Percentiles rank a stretch among this genome's conserved stretches.
phyloP scores from a whole-genome alignment of 2,329 filamentous ascomycete genomes.

The Xylariomycetidae sp. region DNA sequence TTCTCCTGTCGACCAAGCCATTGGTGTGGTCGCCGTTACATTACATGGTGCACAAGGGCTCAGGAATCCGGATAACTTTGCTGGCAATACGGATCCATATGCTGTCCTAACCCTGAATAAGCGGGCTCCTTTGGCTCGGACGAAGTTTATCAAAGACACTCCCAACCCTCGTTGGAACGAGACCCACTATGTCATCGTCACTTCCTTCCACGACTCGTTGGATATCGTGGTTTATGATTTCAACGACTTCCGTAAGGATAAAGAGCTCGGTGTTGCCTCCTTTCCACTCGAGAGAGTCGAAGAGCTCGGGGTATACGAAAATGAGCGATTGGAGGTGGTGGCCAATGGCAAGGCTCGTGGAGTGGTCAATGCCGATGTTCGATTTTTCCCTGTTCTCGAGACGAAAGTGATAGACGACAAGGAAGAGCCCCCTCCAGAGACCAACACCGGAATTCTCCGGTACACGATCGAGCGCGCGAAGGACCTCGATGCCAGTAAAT shows the following conservation, averaged over 20 bases:
- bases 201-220: conserved; percentile 81
- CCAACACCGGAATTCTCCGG: conserved; percentile 87
- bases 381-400: conserved; percentile 92
- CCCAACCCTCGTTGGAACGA: conserved; percentile 92
- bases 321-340: conserved; percentile 78
- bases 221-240: conserved; percentile 85
- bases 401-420: conserved; percentile 70
- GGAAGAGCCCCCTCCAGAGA: conserved; percentile 75
- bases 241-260: conserved; percentile 95
- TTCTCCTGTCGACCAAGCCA: conserved; percentile 88
- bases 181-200: conserved; percentile 92
- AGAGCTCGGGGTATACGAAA: conserved; percentile 72
- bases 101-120: conserved; percentile 79
- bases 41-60: conserved; percentile 87
- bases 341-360: conserved; percentile 81
- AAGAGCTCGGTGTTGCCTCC: conserved; percentile 82
- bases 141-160: conserved; percentile 82
- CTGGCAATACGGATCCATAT: conserved; percentile 88
- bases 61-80: conserved; percentile 93
- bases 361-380: conserved; percentile 73
- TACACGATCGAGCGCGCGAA: conserved; percentile 96
- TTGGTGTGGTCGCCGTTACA: conserved; percentile 88
- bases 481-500: conserved; percentile 89
- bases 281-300: conserved; percentile 83
- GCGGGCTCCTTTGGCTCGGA: conserved; percentile 75